These are phyloP conservation scores for Trichoderma guizhouense DNA, from an alignment of 2,329 filamentous ascomycete genomes.

Conservation along the genomic window DNA sequence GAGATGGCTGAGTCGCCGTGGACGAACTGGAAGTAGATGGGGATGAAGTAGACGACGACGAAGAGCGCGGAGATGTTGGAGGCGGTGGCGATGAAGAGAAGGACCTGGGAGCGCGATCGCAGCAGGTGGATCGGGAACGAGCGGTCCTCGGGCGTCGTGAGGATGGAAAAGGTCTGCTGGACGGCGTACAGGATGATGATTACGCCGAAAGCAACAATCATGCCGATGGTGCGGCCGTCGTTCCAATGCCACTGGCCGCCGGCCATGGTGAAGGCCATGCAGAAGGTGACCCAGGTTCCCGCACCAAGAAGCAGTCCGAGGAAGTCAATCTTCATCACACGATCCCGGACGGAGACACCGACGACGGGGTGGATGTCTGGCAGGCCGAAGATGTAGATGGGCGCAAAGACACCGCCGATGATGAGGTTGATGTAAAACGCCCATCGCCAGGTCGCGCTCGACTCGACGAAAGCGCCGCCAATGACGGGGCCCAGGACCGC, in stretches of 20 bases:
- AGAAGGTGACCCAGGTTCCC: constrained; percentile 23
- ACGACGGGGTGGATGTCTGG: background rate
- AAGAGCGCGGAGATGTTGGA: constrained; percentile 15
- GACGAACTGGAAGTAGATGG: constrained; percentile 23
- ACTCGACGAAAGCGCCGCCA: constrained; percentile 38
- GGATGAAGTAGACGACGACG: constrained; percentile 21
- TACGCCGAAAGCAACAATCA: constrained; percentile 41
- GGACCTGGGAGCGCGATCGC: constrained; percentile 13
- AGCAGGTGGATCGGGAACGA: constrained; percentile 8
- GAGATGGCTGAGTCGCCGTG: constrained; percentile 16
- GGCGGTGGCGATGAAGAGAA: constrained; percentile 19
- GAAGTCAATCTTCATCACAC: constrained; percentile 39
- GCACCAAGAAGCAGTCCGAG: constrained; percentile 1
- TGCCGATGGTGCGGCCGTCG: constrained; percentile 40
- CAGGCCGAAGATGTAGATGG: constrained; percentile 6
- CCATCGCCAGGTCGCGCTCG: constrained; percentile 15
- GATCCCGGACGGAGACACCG: constrained; percentile 15
- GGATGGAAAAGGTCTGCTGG: background rate
- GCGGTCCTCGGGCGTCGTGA: background rate
- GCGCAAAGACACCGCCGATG: constrained; percentile 24
- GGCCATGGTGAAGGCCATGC: constrained; percentile 48
- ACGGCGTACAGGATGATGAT: constrained; percentile 21
- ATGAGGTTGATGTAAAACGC: constrained; percentile 53
- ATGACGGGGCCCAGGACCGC: constrained; percentile 41
- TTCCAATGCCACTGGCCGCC: constrained; percentile 46